Evolutionary conservation across 2,329 filamentous ascomycete genomes (phyloP).

Genomic region (Ophiostoma perfectum): DNA sequence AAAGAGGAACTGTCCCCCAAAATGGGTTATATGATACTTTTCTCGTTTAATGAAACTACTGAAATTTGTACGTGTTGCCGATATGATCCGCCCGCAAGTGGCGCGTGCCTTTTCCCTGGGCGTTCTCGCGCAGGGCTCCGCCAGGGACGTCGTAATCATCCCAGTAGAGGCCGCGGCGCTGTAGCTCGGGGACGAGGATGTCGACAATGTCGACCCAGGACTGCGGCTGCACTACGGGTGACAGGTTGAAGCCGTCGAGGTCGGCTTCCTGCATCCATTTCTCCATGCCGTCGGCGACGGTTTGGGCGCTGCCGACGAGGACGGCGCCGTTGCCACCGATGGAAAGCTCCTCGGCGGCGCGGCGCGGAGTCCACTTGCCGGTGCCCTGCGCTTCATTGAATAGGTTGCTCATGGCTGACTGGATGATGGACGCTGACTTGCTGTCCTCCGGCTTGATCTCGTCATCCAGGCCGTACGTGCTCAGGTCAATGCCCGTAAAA

Average conservation of each 20-base stretch:
- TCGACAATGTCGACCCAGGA: constrained; percentile 60
- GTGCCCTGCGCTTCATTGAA: constrained; percentile 14
- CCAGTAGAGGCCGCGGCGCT: constrained; percentile 52
- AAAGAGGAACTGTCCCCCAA: too few relatives aligned
- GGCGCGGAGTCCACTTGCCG: constrained; percentile 23
- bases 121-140: constrained; percentile 41
- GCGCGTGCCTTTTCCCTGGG: neutral
- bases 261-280: constrained; percentile 63
- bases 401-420: constrained; percentile 17
- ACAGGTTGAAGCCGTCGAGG: constrained; percentile 65
- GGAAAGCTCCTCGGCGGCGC: constrained; percentile 25
- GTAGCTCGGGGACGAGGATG: constrained; percentile 57
- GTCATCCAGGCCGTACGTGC: constrained; percentile 28
- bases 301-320: constrained; percentile 58
- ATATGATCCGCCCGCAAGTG: neutral
- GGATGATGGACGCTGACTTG: constrained; percentile 17
- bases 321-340: constrained; percentile 26
- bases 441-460: neutral
- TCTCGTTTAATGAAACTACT: neutral
- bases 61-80: neutral
- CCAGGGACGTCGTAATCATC: constrained; percentile 41
- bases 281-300: constrained; percentile 63
- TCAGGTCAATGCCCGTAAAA: constrained; percentile 30
- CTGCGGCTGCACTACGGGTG: constrained; percentile 43
- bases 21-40: too few relatives aligned